Base-by-base conservation (phyloP, 495 filamentous ascomycete genomes). In the Lindgomyces ingoldianus region DNA sequence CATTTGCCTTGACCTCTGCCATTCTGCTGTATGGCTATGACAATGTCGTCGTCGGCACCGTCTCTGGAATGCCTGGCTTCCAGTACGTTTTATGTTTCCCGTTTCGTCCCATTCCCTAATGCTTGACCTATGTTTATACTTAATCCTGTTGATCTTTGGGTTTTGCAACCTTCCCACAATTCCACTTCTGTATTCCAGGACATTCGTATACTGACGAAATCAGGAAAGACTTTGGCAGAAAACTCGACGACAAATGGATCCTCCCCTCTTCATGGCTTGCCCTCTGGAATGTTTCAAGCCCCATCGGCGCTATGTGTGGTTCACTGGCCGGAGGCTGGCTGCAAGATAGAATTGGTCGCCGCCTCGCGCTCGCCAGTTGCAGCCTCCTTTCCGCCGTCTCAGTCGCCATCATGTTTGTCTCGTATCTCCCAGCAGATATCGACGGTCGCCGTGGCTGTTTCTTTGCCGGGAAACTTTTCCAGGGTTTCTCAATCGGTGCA, bases 1-100 rank as follows among this genome's bases (percentile, higher is more conserved):
- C 53, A 2, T 24, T 67, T n/a, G 57, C 29, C 24, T 19, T 67
- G 24, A 51, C 64, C 14, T 39, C 24, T 16, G 64, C 57, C 25
- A 71, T 71, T 46, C 62, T 81, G n/a, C 73, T 81, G 4, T 81
- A 78, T 46, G 80, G 80, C 45, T 81, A 79, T 65, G 80, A 81
- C 39, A 65, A 77, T n/a, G 79, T 77, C n/a, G 78, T 81, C 25
- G 78, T 81, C 24, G 76, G 75, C 8, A 76, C 74, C 46, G 74
- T 79, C 3, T 75, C 79, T n/a, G 75, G 77, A 3, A 78, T 81
- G 75, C 76, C 77, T 29, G 67, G 69, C 19, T 79, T 80, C 49
- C 59, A 61, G 67, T 69, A 44, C 44, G 60, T 51, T 19, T 3
- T 30, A n/a, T n/a, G n/a, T n/a, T n/a, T n/a, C n/a, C n/a, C 51